Evolutionary conservation across 2,329 filamentous ascomycete genomes (phyloP), one percentile per base, ranked within the genome.

Genomic region (Fusarium haematococcum): DNA sequence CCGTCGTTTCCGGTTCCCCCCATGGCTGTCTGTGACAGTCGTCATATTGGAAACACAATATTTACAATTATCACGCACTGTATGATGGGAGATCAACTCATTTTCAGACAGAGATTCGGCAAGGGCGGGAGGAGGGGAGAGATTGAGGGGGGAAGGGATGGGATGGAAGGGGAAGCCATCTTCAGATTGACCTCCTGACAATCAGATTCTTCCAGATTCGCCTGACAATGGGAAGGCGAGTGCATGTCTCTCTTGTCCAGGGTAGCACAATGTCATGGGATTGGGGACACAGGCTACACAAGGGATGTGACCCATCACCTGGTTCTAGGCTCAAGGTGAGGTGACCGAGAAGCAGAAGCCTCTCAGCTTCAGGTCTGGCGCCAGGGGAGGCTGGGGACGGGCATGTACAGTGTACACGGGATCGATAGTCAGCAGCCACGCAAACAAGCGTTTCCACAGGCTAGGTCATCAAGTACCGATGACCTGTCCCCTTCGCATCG

Each of bases 221-320:
- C 37, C 62, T 30, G 65, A 73, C 48, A 58, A 35, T 50, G 43
- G 52, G 60, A 61, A 50, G 41, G 13, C 35, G 41, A 33, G 23
- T 39, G 39, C 20, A 54, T 41, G 45, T 50, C 45, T 30, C 45
- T 50, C 39, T 58, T 69, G 52, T 75, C 39, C 62, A 75, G 72
- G 69, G 72, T 75, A 75, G 72, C 48, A 52, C 56, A 37, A 18
- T 37, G 69, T 74, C 72, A 75, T 58, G 69, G 57, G 73, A 66
- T 61, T 57, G 45, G 50, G 68, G 25, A 52, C 14, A 57, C 33
- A 50, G 54, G 23, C 32, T 33, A 27, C 33, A 41, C 50, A 70
- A 60, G 52, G 45, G 45, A 69, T 75, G 61, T 64, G 69, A 70
- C 43, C 62, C 69, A 73, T 73, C 65, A 75, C 58, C 64, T 68